These are phyloP conservation scores for Chrysoporthe cubensis DNA, from an alignment of 2,329 filamentous ascomycete species.

Conservation along the genomic window DNA sequence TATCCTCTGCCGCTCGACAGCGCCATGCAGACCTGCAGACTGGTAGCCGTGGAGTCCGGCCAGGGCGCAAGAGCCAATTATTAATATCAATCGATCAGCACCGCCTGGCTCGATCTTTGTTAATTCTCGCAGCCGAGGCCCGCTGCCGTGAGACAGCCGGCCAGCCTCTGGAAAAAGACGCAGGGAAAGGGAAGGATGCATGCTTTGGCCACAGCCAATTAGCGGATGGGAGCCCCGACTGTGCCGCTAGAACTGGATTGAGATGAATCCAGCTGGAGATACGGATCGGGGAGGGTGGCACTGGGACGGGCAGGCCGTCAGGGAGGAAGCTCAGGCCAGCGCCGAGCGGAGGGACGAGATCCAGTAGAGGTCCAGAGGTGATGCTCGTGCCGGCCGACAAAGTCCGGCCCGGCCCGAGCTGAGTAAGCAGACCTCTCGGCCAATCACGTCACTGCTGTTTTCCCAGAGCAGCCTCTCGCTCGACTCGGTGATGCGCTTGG, in stretches of 20 bases:
- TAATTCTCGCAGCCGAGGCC: not conserved
- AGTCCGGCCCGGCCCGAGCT: slow-evolving; percentile 8
- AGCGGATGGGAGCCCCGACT: not conserved
- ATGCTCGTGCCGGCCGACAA: not conserved
- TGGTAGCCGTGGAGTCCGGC: too few species aligned
- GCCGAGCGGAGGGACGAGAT: not conserved
- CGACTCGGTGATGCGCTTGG: slow-evolving; percentile 15
- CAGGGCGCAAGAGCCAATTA: not conserved
- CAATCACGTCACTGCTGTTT: slow-evolving; percentile 23
- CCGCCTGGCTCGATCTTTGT: not conserved
- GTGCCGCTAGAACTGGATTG: not conserved
- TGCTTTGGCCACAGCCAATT: not conserved
- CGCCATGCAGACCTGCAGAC: too few species aligned
- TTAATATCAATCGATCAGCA: not conserved
- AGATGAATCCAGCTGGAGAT: not conserved
- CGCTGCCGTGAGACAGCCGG: not conserved
- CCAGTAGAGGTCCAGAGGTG: not conserved
- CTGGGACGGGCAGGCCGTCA: not conserved
- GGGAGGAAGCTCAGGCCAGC: not conserved
- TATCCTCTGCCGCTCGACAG: too few species aligned
- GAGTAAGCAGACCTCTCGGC: not conserved
- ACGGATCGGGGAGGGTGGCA: not conserved
- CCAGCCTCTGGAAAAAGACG: not conserved
- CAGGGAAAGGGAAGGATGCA: not conserved
- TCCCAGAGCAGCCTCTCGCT: slow-evolving; percentile 10